phyloP scores from a whole-genome alignment of 257 asterid genomes.

The Prunella vulgaris region DNA sequence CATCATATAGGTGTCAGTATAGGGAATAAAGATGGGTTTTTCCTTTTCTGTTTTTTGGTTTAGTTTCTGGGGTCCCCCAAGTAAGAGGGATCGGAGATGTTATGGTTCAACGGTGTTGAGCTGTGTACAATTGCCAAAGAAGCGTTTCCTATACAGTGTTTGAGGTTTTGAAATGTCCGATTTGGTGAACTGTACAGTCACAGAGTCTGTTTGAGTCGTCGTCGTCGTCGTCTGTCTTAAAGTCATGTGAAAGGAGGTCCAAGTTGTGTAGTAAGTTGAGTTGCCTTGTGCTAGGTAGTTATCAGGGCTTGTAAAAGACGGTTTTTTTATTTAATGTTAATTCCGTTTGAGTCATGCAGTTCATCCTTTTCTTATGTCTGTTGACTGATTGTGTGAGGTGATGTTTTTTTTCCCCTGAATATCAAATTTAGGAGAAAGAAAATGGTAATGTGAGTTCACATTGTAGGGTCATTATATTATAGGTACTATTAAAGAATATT shows the following conservation, averaged over 20 bases:
- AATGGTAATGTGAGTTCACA: too few species aligned
- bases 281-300: conserved; percentile 9
- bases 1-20: conserved; percentile 5
- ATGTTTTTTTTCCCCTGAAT: too few species aligned
- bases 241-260: conserved; percentile 6
- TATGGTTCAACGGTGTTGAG: conserved; percentile 21
- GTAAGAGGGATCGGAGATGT: conserved; percentile 19
- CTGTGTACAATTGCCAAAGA: conserved; percentile 31
- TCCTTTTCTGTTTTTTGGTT: not conserved
- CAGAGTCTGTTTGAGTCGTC: conserved; percentile 13
- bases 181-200: conserved; percentile 37
- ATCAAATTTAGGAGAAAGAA: too few species aligned
- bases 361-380: not conserved
- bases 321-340: conserved; percentile 1
- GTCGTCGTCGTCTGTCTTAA: not conserved
- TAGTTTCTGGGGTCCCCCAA: not conserved
- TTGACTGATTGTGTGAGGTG: too few species aligned
- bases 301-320: not conserved
- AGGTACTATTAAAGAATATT: too few species aligned
- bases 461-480: too few species aligned
- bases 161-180: conserved; percentile 17
- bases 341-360: not conserved
- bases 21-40: conserved; percentile 24
- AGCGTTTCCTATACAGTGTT: conserved; percentile 16
- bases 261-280: conserved; percentile 28